Evolutionary conservation across 2,329 filamentous ascomycete genomes (phyloP).

Genomic region (Colletotrichum melonis): DNA sequence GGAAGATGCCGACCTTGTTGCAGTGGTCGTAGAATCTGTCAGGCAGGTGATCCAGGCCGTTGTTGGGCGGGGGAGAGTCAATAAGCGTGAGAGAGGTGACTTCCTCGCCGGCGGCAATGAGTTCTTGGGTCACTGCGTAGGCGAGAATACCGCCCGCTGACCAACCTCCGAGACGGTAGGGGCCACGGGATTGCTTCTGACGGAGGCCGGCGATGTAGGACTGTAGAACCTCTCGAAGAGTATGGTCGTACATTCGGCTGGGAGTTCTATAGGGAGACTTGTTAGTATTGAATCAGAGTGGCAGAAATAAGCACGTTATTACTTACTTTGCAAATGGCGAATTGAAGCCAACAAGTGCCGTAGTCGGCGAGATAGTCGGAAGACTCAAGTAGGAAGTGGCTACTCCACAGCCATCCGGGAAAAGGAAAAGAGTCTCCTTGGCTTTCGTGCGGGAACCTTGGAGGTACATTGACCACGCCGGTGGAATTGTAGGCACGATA

Average conservation of each 20-base stretch:
- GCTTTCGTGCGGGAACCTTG: constrained; percentile 59
- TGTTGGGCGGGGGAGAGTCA: constrained; percentile 73
- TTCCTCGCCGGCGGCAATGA: constrained; percentile 65
- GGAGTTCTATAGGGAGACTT: constrained; percentile 69
- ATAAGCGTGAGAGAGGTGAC: constrained; percentile 72
- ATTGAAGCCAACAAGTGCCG: constrained; percentile 65
- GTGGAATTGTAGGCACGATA: constrained; percentile 54
- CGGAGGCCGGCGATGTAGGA: constrained; percentile 10
- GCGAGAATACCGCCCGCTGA: constrained; percentile 80
- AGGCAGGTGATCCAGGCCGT: constrained; percentile 73
- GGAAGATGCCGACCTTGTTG: constrained; percentile 76
- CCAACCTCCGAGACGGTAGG: constrained; percentile 79
- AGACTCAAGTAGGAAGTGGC: constrained; percentile 75
- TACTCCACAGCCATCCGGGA: constrained; percentile 67
- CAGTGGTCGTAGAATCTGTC: constrained; percentile 76
- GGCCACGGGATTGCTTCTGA: constrained; percentile 69
- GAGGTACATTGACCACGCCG: constrained; percentile 56
- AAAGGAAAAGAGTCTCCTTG: constrained; percentile 60
- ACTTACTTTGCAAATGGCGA: constrained; percentile 73
- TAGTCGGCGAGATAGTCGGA: constrained; percentile 58
- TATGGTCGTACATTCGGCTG: constrained; percentile 5
- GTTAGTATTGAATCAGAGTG: constrained; percentile 55
- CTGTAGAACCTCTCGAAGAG: not conserved
- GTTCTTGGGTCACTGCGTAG: constrained; percentile 71
- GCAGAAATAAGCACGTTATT: constrained; percentile 61